Percentiles rank a stretch among this genome's conserved stretches.
Conservation (phyloP, 148 eudicot genomes). For the Rhododendron griersonianum region DNA sequence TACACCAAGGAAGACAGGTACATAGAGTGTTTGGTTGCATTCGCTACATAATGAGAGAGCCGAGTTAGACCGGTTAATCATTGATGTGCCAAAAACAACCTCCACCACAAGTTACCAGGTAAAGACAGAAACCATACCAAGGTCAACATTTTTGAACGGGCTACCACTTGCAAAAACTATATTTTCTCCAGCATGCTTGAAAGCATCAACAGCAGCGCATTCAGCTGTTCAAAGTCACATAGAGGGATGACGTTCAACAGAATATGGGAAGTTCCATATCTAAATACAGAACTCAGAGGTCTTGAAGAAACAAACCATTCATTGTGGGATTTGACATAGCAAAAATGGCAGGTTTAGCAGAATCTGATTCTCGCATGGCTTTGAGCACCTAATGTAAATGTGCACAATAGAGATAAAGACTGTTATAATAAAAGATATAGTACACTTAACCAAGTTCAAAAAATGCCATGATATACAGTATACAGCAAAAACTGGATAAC, state of each 20-base stretch:
- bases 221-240: slow-evolving; percentile 56
- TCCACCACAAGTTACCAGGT: background rate
- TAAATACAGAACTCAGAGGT: slow-evolving; percentile 1
- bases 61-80: background rate
- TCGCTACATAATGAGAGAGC: background rate
- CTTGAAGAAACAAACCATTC: slow-evolving; percentile 56
- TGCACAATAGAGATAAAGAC: background rate
- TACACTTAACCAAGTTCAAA: background rate
- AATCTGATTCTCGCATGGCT: slow-evolving; percentile 89
- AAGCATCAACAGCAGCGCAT: slow-evolving; percentile 93
- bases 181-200: slow-evolving; percentile 88
- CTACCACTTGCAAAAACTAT: slow-evolving; percentile 97
- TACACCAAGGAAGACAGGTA: background rate
- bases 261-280: background rate
- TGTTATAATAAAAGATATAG: background rate
- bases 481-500: background rate
- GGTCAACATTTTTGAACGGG: slow-evolving; percentile 86
- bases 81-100: background rate
- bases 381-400: slow-evolving; percentile 59
- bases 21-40: background rate
- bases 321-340: slow-evolving; percentile 98
- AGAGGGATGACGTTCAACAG: background rate
- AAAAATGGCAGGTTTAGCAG: slow-evolving; percentile 86
- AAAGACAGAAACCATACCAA: slow-evolving; percentile 40
- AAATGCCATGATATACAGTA: background rate